Evolutionary conservation across 768 basidiomycete species (phyloP).

Genomic region (Paxillus involutus): DNA sequence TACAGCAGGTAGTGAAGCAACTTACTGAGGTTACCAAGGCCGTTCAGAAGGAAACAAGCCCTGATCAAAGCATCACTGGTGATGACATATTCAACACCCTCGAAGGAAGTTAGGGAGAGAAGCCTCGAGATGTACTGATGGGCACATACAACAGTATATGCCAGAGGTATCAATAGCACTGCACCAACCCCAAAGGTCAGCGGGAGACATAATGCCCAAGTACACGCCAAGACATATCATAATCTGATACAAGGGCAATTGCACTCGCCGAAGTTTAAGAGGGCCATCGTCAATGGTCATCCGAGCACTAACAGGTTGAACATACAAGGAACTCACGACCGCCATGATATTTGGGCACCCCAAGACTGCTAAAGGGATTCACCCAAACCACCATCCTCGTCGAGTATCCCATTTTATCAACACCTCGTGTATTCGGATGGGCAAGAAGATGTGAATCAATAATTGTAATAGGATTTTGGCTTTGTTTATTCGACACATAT

Average conservation of each 20-base stretch:
- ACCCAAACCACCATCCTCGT: conserved; percentile 41
- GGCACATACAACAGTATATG: conserved; percentile 60
- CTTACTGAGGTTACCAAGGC: conserved; percentile 26
- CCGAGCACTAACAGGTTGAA: conserved; percentile 3
- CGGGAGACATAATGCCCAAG: neutral
- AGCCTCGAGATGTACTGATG: neutral
- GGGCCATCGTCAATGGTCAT: conserved; percentile 33
- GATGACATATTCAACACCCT: conserved; percentile 48
- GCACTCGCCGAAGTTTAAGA: conserved; percentile 42
- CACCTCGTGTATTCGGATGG: conserved; percentile 69
- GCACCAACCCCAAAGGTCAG: neutral
- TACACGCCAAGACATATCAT: conserved; percentile 29
- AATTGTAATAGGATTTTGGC: conserved; percentile 1
- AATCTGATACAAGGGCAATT: conserved; percentile 27
- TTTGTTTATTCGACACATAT: no score
- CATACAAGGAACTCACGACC: conserved; percentile 40
- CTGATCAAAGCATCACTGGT: conserved; percentile 23
- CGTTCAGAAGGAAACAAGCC: conserved; percentile 23
- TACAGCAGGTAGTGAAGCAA: neutral
- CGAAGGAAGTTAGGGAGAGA: neutral
- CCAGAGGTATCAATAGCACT: conserved; percentile 56
- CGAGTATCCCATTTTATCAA: conserved; percentile 42
- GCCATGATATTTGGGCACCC: conserved; percentile 58
- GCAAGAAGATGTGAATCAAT: conserved; percentile 47
- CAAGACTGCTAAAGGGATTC: conserved; percentile 57